phyloP scores from a whole-genome alignment of 495 filamentous ascomycete genomes.

The Aspergillus heteromorphus region DNA sequence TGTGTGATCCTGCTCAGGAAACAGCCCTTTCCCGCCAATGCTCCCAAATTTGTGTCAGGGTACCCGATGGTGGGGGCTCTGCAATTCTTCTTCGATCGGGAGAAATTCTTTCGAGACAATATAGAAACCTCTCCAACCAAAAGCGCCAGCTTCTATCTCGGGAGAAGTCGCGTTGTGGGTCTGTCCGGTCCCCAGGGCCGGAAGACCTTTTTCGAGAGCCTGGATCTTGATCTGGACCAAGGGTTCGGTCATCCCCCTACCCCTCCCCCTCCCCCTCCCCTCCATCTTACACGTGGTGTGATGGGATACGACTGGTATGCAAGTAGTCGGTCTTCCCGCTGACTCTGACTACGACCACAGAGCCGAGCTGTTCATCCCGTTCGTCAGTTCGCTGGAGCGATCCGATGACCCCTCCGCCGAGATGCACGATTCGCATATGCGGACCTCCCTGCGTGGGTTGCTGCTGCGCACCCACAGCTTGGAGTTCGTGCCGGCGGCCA shows the following conservation, averaged over 20 bases:
- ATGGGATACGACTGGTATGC: background rate
- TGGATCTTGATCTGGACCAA: background rate
- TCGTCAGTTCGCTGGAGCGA: background rate
- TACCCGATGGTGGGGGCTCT: constrained; percentile 1
- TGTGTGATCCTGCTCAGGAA: background rate
- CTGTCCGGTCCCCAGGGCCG: constrained; percentile 2
- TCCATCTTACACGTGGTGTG: too few relatives aligned
- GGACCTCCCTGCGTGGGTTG: background rate
- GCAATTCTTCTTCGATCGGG: background rate
- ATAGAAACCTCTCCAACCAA: background rate
- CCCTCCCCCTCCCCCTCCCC: background rate
- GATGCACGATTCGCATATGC: background rate
- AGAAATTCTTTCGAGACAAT: background rate
- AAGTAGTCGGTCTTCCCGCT: background rate
- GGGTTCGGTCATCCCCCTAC: background rate
- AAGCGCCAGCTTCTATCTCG: constrained; percentile 2
- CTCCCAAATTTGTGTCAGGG: background rate
- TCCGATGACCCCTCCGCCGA: background rate
- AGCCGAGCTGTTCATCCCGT: background rate
- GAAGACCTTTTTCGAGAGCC: constrained; percentile 2
- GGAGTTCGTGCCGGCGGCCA: background rate
- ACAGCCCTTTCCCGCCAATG: background rate
- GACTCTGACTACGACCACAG: background rate
- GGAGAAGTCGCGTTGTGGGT: background rate
- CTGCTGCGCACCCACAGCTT: background rate